phyloP scores from a whole-genome alignment of 441 rosid species.

The Caryocar brasiliense region DNA sequence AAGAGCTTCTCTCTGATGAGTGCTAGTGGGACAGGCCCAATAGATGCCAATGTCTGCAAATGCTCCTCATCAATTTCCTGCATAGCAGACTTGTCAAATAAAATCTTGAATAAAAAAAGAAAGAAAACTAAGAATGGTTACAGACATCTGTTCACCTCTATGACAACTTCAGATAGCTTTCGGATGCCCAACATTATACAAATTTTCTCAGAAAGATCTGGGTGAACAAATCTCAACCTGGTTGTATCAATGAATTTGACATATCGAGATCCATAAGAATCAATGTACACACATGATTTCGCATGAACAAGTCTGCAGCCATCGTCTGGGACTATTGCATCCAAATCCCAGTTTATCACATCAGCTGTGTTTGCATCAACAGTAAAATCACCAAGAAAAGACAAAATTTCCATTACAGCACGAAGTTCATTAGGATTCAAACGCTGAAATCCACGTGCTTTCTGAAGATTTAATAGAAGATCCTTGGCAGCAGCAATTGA shows the following conservation, averaged over 20 bases:
- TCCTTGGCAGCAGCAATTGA: slow-evolving; percentile 68
- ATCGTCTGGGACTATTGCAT: slow-evolving; percentile 84
- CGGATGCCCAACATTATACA: slow-evolving; percentile 62
- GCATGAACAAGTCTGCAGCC: slow-evolving; percentile 95
- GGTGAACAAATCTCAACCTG: slow-evolving; percentile 82
- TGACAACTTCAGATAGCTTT: slow-evolving; percentile 84
- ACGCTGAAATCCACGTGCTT: slow-evolving; percentile 81
- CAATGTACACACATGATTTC: slow-evolving; percentile 65
- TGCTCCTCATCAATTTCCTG: slow-evolving; percentile 69
- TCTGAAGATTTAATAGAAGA: slow-evolving; percentile 66
- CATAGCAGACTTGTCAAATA: slow-evolving; percentile 9
- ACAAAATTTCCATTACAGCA: slow-evolving; percentile 85
- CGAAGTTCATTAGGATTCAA: slow-evolving; percentile 95
- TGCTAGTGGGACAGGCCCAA: slow-evolving; percentile 52
- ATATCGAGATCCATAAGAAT: slow-evolving; percentile 73
- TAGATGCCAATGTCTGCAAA: slow-evolving; percentile 43
- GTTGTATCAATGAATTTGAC: slow-evolving; percentile 62
- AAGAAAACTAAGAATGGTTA: slow-evolving; percentile 1
- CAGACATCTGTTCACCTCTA: slow-evolving; percentile 46
- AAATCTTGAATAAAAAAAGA: not conserved
- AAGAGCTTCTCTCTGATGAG: slow-evolving; percentile 50
- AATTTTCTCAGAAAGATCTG: slow-evolving; percentile 68
- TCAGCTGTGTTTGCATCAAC: slow-evolving; percentile 24
- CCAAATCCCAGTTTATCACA: slow-evolving; percentile 32
- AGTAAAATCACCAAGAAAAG: slow-evolving; percentile 54